These are phyloP conservation scores for Argentina anserina DNA, from an alignment of 306 rosid genomes.

Conservation along the genomic window DNA sequence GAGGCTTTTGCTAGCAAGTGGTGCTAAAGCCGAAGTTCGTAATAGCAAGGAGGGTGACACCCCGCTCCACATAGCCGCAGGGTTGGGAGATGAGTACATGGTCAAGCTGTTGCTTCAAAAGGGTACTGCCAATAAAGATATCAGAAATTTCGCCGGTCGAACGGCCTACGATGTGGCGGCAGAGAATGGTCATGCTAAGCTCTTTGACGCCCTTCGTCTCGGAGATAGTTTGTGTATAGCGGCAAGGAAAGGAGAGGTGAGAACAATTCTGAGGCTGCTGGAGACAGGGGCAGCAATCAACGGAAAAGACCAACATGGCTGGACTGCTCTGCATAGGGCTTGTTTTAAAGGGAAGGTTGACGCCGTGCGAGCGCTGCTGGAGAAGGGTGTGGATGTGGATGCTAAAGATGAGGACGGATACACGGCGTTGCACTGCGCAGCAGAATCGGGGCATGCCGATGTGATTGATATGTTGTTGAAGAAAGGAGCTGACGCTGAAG, in stretches of 20 bases:
- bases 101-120: slow-evolving; percentile 65
- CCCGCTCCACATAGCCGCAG: slow-evolving; percentile 63
- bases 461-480: slow-evolving; percentile 61
- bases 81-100: slow-evolving; percentile 61
- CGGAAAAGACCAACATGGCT: slow-evolving; percentile 70
- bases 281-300: slow-evolving; percentile 57
- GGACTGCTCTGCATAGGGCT: slow-evolving; percentile 81
- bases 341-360: slow-evolving; percentile 63
- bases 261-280: slow-evolving; percentile 46
- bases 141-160: slow-evolving; percentile 48
- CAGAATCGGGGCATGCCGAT: slow-evolving; percentile 61
- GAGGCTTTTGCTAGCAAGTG: slow-evolving; percentile 56
- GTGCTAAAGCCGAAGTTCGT: slow-evolving; percentile 42
- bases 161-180: slow-evolving; percentile 59
- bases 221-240: slow-evolving; percentile 65
- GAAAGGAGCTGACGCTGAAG: slow-evolving; percentile 70
- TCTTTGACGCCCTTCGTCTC: slow-evolving; percentile 56
- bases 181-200: slow-evolving; percentile 50
- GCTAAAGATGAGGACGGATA: slow-evolving; percentile 79
- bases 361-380: slow-evolving; percentile 41
- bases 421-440: slow-evolving; percentile 74
- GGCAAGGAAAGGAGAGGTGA: slow-evolving; percentile 62
- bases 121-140: slow-evolving; percentile 54
- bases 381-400: slow-evolving; percentile 57
- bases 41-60: slow-evolving; percentile 50